Percentiles rank a stretch among this genome's conserved stretches.
phyloP scores from a whole-genome alignment of 2,329 filamentous ascomycete species.

The Colletotrichum siamense region DNA sequence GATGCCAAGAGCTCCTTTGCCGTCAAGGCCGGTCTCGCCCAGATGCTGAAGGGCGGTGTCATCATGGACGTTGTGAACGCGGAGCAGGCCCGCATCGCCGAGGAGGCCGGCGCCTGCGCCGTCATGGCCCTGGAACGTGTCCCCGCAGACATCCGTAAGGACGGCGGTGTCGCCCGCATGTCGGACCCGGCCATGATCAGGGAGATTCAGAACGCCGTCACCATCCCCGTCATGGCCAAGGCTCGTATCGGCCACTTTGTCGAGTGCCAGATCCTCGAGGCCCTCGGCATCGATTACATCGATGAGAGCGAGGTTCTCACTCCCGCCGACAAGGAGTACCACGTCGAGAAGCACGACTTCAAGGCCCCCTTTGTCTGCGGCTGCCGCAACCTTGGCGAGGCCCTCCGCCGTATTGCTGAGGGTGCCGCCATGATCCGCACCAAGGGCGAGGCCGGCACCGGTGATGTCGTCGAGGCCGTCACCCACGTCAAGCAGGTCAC shows the following conservation, averaged over 20 bases:
- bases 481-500: constrained; percentile 94
- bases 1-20: constrained; percentile 66
- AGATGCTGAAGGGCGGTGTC: constrained; percentile 98
- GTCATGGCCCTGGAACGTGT: constrained; percentile 99
- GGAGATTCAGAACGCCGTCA: constrained; percentile 93
- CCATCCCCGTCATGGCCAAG: constrained; percentile 99
- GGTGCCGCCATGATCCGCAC: constrained; percentile 99
- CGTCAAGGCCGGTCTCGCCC: constrained; percentile 92
- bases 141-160: constrained; percentile 89
- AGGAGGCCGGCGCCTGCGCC: constrained; percentile 92
- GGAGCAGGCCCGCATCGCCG: constrained; percentile 93
- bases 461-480: constrained; percentile 95
- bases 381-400: constrained; percentile 93
- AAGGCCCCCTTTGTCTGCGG: constrained; percentile 93
- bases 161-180: constrained; percentile 97
- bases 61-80: constrained; percentile 99
- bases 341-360: constrained; percentile 89
- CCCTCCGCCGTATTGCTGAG: constrained; percentile 86
- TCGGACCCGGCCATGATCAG: constrained; percentile 93
- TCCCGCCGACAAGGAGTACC: constrained; percentile 86
- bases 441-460: constrained; percentile 97
- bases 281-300: constrained; percentile 95
- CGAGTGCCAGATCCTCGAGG: constrained; percentile 97
- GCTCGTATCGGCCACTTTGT: constrained; percentile 97
- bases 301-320: constrained; percentile 98